These are phyloP conservation scores for Penicillium sp. DNA, from an alignment of 2,329 filamentous ascomycete species.

Conservation along the genomic window DNA sequence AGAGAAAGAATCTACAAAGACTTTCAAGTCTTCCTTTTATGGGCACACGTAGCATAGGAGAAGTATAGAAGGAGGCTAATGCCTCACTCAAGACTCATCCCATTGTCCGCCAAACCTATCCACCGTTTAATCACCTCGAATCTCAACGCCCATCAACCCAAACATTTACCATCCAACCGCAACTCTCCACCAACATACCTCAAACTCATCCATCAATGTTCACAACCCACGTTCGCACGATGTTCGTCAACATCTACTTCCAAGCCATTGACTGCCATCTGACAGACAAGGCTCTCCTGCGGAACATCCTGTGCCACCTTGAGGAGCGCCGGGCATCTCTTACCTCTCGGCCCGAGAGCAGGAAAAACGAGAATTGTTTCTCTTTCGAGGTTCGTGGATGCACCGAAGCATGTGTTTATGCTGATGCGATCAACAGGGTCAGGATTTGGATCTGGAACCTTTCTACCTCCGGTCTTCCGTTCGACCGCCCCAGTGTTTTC, in stretches of 20 bases:
- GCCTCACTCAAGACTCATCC: neutral
- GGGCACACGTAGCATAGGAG: neutral
- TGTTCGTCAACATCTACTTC: neutral
- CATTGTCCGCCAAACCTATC: neutral
- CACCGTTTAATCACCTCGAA: neutral
- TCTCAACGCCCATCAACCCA: neutral
- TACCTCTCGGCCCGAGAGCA: neutral
- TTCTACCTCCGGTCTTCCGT: neutral
- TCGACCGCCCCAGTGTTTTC: neutral
- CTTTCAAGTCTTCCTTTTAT: neutral
- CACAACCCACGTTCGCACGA: neutral
- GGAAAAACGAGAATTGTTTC: neutral
- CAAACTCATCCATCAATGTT: neutral
- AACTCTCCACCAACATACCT: neutral
- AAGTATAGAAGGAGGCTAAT: neutral
- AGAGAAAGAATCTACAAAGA: neutral
- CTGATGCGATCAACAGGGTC: neutral
- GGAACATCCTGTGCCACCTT: neutral
- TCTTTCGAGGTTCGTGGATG: neutral
- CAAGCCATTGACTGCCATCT: neutral
- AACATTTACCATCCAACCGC: neutral
- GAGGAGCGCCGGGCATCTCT: neutral
- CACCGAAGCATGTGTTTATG: neutral
- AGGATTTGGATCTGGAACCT: neutral
- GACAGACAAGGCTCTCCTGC: neutral